These are phyloP conservation scores for Guadua angustifolia DNA, from an alignment of 176 grass and related monocot species.

Conservation along the genomic window DNA sequence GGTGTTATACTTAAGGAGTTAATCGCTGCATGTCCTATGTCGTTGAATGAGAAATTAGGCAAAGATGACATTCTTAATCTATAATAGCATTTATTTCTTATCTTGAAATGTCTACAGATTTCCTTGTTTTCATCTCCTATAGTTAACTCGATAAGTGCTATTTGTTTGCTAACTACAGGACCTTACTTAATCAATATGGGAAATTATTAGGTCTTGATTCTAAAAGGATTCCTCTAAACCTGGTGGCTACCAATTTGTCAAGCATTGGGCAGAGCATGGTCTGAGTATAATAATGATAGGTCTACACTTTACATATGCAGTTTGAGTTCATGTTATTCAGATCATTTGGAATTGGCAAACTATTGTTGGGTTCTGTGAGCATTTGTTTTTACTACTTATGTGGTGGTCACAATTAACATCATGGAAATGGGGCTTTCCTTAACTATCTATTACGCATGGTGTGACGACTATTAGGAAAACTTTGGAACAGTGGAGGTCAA, in stretches of 20 bases:
- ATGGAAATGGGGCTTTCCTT: too few relatives aligned
- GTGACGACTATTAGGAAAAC: too few relatives aligned
- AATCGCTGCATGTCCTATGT: neutral
- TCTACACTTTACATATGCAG: conserved; percentile 21
- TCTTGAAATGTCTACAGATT: neutral
- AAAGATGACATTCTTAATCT: neutral
- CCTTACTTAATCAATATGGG: conserved; percentile 59
- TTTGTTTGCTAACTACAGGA: conserved; percentile 53
- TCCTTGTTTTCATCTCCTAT: conserved; percentile 4
- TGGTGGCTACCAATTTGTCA: conserved; percentile 62
- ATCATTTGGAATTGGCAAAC: neutral
- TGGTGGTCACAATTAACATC: too few relatives aligned
- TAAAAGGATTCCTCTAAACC: conserved; percentile 73
- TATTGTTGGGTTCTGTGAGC: neutral
- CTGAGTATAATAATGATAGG: conserved; percentile 73
- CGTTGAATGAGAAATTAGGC: neutral
- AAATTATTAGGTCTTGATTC: conserved; percentile 71
- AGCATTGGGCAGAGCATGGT: conserved; percentile 70
- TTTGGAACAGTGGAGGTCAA: too few relatives aligned
- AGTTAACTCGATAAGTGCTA: conserved; percentile 8
- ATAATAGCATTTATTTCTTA: too few relatives aligned
- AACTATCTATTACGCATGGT: too few relatives aligned
- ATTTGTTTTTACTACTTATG: neutral
- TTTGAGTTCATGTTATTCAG: conserved; percentile 24
- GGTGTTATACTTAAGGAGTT: conserved; percentile 11